phyloP scores from a whole-genome alignment of 1,284 basidiomycete species.

The Apiotrichum laibachii region DNA sequence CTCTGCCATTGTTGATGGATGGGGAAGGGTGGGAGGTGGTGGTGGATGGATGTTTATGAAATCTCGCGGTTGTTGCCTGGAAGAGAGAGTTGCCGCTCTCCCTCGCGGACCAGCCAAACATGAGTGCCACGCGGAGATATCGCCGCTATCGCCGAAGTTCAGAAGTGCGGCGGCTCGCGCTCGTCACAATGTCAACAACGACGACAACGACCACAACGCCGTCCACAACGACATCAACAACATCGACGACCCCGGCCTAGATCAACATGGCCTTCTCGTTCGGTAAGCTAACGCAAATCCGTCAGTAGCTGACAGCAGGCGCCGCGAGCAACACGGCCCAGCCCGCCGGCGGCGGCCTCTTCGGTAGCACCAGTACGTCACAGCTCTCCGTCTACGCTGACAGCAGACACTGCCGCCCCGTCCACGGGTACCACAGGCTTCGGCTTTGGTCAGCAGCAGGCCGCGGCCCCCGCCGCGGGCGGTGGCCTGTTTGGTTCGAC shows the following conservation, averaged over 20 bases:
- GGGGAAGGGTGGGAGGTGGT: background rate
- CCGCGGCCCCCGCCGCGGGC: background rate
- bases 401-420: slow-evolving; percentile 13
- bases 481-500: slow-evolving; percentile 18
- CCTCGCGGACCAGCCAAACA: background rate
- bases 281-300: slow-evolving; percentile 8
- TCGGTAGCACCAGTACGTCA: slow-evolving; percentile 16
- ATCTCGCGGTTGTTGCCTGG: background rate
- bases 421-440: slow-evolving; percentile 9
- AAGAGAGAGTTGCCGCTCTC: background rate
- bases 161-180: background rate
- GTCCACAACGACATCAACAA: background rate
- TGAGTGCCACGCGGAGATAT: slow-evolving; percentile 14
- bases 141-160: slow-evolving; percentile 2
- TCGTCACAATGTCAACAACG: background rate
- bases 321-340: slow-evolving; percentile 14
- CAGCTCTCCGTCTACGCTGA: slow-evolving; percentile 4
- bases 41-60: slow-evolving; percentile 5
- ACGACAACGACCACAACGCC: slow-evolving; percentile 4
- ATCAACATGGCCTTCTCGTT: slow-evolving; percentile 29
- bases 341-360: slow-evolving; percentile 13
- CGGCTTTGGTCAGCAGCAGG: slow-evolving; percentile 11
- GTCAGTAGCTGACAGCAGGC: slow-evolving; percentile 9
- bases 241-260: background rate
- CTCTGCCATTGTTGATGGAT: slow-evolving; percentile 9